Evolutionary conservation across 345 rosid genomes (phyloP).

Genomic region (Eucalyptus curtisii): DNA sequence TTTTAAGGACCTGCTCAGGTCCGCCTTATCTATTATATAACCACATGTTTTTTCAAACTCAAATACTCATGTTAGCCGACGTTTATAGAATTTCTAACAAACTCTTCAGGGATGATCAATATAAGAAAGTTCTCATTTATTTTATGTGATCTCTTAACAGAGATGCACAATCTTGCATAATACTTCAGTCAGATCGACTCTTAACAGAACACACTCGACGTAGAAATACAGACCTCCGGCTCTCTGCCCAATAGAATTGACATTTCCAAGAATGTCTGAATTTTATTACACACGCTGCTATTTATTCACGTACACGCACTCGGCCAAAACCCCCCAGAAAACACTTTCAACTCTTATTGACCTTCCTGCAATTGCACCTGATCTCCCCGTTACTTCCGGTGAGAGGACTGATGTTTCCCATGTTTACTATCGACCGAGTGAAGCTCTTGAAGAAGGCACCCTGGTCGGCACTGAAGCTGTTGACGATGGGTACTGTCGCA

Average conservation of each 20-base stretch:
- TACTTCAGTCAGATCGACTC: not conserved
- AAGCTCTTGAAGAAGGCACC: slow-evolving; percentile 23
- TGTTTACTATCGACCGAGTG: slow-evolving; percentile 25
- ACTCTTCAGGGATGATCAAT: not conserved
- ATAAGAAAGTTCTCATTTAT: not conserved
- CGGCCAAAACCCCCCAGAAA: not conserved
- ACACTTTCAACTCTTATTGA: not conserved
- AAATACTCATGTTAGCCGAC: not conserved
- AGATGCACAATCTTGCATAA: not conserved
- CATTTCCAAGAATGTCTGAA: not conserved
- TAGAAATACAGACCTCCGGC: not conserved
- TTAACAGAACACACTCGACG: not conserved
- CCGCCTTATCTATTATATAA: not conserved
- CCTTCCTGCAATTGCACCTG: slow-evolving; percentile 17
- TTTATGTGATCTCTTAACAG: not conserved
- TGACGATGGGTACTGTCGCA: slow-evolving; percentile 14
- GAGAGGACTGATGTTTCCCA: slow-evolving; percentile 18
- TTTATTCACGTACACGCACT: not conserved
- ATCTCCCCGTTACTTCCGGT: slow-evolving; percentile 22
- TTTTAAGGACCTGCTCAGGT: too few species aligned
- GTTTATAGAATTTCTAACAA: not conserved
- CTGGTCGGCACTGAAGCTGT: slow-evolving; percentile 10
- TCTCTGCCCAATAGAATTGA: not conserved
- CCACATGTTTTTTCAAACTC: not conserved
- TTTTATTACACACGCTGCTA: not conserved